These are phyloP conservation scores for Vigna mungo DNA, from an alignment of 306 rosid genomes.

Conservation along the genomic window DNA sequence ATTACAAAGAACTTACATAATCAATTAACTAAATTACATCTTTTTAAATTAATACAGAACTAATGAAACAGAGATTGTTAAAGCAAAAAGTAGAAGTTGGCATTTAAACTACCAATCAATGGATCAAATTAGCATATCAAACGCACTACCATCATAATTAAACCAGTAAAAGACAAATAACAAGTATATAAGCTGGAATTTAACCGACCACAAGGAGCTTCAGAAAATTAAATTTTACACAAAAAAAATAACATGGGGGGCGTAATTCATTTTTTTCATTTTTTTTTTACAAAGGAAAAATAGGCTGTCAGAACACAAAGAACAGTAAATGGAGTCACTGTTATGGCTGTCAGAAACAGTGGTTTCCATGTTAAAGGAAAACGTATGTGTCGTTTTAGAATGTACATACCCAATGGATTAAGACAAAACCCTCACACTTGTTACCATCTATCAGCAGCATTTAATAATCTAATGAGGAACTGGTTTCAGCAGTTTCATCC, in stretches of 20 bases:
- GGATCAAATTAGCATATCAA: slow-evolving; percentile 35
- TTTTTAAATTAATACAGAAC: background rate
- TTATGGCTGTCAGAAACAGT: slow-evolving; percentile 43
- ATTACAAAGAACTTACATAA: no score
- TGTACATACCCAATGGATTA: slow-evolving; percentile 56
- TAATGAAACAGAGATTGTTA: background rate
- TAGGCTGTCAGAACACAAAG: slow-evolving; percentile 51
- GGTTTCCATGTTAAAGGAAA: slow-evolving; percentile 42
- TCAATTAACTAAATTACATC: no score
- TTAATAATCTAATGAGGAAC: slow-evolving; percentile 70
- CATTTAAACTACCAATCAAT: slow-evolving; percentile 4
- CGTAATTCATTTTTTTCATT: no score
- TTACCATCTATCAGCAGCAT: slow-evolving; percentile 38
- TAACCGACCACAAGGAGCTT: slow-evolving; percentile 43
- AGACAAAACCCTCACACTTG: slow-evolving; percentile 42
- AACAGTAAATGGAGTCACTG: slow-evolving; percentile 42
- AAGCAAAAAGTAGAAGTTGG: slow-evolving; percentile 22
- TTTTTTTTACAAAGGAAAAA: slow-evolving; percentile 54
- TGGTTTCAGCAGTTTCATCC: slow-evolving; percentile 87
- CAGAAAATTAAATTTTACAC: slow-evolving; percentile 49
- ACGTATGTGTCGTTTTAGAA: slow-evolving; percentile 53
- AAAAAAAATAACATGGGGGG: background rate
- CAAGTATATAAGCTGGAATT: slow-evolving; percentile 41
- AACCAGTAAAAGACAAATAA: slow-evolving; percentile 30
- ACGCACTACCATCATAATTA: slow-evolving; percentile 43